Conservation (phyloP, 345 rosid species). For the Excoecaria agallocha region DNA sequence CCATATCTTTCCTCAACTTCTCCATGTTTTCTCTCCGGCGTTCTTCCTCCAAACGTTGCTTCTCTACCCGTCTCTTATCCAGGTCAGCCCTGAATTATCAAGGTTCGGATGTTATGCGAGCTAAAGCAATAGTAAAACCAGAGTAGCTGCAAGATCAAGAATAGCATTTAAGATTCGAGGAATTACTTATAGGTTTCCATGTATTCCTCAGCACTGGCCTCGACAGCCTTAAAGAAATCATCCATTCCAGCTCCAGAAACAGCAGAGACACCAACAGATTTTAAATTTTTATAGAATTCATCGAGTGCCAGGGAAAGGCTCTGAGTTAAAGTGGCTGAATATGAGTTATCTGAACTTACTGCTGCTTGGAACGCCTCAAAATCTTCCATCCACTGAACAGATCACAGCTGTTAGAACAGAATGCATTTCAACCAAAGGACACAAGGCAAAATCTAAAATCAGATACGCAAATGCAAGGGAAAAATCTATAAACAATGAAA, state of each 20-base stretch:
- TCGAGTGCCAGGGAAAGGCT: conserved; percentile 66
- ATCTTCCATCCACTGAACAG: conserved; percentile 78
- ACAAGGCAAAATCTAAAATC: background rate
- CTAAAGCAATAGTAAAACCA: background rate
- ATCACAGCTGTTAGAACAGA: background rate
- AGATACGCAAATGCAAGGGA: background rate
- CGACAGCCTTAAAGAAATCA: conserved; percentile 65
- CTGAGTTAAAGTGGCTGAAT: conserved; percentile 60
- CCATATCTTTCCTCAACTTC: conserved; percentile 66
- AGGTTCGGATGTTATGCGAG: background rate
- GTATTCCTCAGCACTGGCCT: conserved; percentile 66
- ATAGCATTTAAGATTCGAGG: background rate
- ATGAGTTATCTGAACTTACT: conserved; percentile 51
- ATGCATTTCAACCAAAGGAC: background rate
- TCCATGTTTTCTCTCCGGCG: conserved; percentile 57
- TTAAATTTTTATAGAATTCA: conserved; percentile 65
- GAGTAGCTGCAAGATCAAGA: background rate
- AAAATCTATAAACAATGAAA: background rate
- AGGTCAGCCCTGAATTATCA: conserved; percentile 56
- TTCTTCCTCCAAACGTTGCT: conserved; percentile 65
- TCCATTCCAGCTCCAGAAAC: conserved; percentile 79
- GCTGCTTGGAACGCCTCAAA: conserved; percentile 76
- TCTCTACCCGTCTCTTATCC: conserved; percentile 71
- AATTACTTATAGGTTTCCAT: conserved; percentile 71
- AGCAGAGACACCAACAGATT: conserved; percentile 79